Evolutionary conservation across 805 yeast species (phyloP).

Genomic region (Hanseniaspora valbyensis): DNA sequence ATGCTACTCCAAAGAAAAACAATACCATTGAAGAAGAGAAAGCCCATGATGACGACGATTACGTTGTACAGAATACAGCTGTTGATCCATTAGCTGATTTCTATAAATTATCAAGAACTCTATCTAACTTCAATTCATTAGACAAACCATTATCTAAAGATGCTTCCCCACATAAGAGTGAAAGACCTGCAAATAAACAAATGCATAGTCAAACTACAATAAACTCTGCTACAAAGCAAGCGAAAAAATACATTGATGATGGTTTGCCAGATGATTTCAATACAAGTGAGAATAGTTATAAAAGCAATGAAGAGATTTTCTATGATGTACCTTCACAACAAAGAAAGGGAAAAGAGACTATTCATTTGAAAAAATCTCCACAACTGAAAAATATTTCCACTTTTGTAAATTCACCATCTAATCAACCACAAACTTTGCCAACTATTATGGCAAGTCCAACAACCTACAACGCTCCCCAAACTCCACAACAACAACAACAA

Average conservation of each 20-base stretch:
- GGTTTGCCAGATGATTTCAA: constrained; percentile 15
- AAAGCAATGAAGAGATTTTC: constrained; percentile 18
- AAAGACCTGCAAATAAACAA: not conserved
- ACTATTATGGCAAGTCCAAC: constrained; percentile 14
- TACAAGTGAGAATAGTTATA: not conserved
- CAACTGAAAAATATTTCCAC: constrained; percentile 15
- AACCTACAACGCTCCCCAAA: constrained; percentile 15
- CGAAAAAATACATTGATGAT: constrained; percentile 17
- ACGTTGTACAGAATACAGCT: constrained; percentile 10
- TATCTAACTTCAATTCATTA: constrained; percentile 14
- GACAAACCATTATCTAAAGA: not conserved
- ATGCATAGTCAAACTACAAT: not conserved
- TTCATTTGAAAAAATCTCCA: constrained; percentile 17
- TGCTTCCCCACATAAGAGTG: not conserved
- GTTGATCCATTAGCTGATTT: constrained; percentile 21
- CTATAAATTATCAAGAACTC: constrained; percentile 18
- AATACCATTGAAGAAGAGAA: not conserved
- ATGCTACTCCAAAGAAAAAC: constrained; percentile 5
- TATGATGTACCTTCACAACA: constrained; percentile 18
- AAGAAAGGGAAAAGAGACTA: constrained; percentile 16
- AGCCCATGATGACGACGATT: constrained; percentile 13
- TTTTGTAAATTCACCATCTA: not conserved
- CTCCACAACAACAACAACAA: constrained; percentile 10
- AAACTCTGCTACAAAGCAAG: not conserved
- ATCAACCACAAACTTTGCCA: constrained; percentile 18